Conservation (phyloP, 495 filamentous ascomycete species). For the Astrothelium macrocarpum region DNA sequence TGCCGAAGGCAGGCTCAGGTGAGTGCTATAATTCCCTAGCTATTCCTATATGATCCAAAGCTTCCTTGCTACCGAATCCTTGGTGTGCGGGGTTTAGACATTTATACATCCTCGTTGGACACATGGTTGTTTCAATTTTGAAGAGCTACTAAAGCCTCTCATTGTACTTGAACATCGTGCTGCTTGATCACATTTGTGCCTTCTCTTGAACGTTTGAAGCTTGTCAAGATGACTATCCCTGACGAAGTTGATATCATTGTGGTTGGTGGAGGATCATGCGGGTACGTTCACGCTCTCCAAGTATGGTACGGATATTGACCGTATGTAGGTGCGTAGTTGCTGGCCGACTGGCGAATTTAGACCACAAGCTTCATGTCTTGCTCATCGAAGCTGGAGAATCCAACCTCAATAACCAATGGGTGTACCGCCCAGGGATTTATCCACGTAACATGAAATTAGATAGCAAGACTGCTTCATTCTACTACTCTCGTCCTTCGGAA, state of each 20-base stretch:
- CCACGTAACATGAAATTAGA: constrained; percentile 75
- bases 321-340: constrained; percentile 49
- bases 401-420: constrained; percentile 79
- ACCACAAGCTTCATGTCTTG: constrained; percentile 70
- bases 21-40: neutral
- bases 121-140: neutral
- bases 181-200: neutral
- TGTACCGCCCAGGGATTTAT: constrained; percentile 69
- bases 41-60: neutral
- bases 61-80: constrained; percentile 5
- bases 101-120: neutral
- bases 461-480: constrained; percentile 79
- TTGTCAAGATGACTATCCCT: constrained; percentile 21
- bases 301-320: neutral
- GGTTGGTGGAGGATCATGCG: constrained; percentile 50
- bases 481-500: constrained; percentile 66
- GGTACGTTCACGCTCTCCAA: constrained; percentile 13
- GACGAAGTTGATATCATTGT: constrained; percentile 81
- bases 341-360: constrained; percentile 67
- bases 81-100: neutral
- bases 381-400: constrained; percentile 71
- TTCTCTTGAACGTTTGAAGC: neutral
- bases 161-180: neutral
- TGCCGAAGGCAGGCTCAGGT: neutral
- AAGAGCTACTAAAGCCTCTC: neutral